Evolutionary conservation across 163 green algal genomes (phyloP).

Genomic region (Scenedesmus sp.): DNA sequence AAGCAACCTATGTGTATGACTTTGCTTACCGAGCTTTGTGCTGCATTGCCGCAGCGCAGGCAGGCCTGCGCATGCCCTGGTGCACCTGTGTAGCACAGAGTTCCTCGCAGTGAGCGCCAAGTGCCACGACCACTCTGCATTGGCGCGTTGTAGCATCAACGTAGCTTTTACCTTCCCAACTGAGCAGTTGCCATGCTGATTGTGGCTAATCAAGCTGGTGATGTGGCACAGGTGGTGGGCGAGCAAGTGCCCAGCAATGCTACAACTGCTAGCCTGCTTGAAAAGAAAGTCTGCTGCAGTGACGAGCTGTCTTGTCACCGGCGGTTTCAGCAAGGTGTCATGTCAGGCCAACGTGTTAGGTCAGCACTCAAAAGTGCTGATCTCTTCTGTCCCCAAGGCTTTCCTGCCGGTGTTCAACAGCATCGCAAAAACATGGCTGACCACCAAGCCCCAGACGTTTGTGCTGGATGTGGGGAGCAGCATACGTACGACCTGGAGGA

Average conservation of each 20-base stretch:
- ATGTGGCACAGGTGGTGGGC: slow-evolving; percentile 12
- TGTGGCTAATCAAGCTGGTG: not conserved
- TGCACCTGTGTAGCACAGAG: slow-evolving; percentile 5
- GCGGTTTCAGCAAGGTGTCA: not conserved
- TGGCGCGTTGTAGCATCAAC: not conserved
- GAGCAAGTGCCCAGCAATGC: not conserved
- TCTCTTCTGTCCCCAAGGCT: not conserved
- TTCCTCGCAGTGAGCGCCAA: not conserved
- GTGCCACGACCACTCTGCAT: not conserved
- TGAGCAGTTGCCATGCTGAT: not conserved
- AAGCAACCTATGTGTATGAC: not conserved
- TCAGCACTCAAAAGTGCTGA: slow-evolving; percentile 14
- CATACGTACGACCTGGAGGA: slow-evolving; percentile 19
- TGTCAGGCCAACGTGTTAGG: slow-evolving; percentile 6
- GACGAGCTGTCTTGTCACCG: not conserved
- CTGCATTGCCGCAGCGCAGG: slow-evolving; percentile 7
- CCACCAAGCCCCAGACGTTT: not conserved
- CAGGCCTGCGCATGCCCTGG: slow-evolving; percentile 8
- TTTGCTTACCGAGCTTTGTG: slow-evolving; percentile 4
- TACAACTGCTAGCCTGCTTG: not conserved
- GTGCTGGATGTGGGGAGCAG: not conserved
- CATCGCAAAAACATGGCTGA: not conserved
- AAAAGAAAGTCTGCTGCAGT: not conserved
- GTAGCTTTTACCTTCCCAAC: not conserved
- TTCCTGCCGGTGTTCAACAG: not conserved